Evolutionary conservation across 2,329 filamentous ascomycete species (phyloP), one percentile per base, ranked within the genome.

Genomic region (Fusarium sambucinum): DNA sequence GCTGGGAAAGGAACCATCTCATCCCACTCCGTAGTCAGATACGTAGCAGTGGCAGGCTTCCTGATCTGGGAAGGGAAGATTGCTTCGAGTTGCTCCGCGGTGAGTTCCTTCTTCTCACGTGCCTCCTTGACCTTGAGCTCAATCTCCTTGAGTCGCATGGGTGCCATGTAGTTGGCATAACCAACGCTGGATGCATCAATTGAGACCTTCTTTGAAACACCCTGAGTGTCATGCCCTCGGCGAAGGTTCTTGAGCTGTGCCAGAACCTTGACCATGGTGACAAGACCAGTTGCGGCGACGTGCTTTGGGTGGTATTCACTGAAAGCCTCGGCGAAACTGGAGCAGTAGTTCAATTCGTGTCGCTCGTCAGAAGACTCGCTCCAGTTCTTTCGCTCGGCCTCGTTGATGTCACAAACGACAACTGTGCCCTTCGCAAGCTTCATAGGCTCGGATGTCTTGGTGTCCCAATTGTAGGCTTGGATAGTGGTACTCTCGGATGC

Each of bases 1-100:
- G 47, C 61, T 3, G 60, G 69, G 63, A 71, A 72, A 5, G 71
- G 68, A 4, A 74, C 40, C 47, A 73, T 65, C 37, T 73, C 66
- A 46, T 70, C 71, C 68, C 69, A 71, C 11, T 59, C 58, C 1
- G 65, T 55, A 2, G 68, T 71, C 4, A 73, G 53, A 13, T 71
- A 72, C 2, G 71, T 71, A 14, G 65, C 57, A 25, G 63, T 54
- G 16, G 47, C 38, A 12, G 63, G 66, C 37, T 48, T 62, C 32
- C 63, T 44, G 32, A 58, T 59, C 29, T 46, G 35, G 2, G 44
- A 42, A 1, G 40, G 45, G 21, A 48, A 67, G 10, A 63, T 40
- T 0, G 21, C 46, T n/a, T 59, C 46, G 2, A 41, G 21, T 21
- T 61, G n/a, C 12, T 61, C 37, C 4, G 25, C 17, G 13, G 35